Percentiles rank a stretch among this genome's conserved stretches.
phyloP scores from a whole-genome alignment of 2,329 filamentous ascomycete genomes.

The Aspergillus candidus region DNA sequence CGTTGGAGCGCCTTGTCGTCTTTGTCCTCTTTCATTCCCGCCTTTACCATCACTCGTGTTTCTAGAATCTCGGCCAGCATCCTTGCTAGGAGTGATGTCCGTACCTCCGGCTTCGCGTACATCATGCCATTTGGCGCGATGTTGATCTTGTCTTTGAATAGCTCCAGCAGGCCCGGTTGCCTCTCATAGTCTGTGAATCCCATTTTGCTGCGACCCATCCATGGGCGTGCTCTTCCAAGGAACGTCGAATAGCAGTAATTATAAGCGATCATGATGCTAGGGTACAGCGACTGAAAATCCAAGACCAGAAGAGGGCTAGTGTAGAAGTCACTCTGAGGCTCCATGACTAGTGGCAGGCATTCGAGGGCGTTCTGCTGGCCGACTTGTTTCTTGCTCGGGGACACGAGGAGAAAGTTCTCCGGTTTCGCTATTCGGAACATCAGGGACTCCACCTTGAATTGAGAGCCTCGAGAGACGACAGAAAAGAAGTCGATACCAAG shows the following conservation, averaged over 20 bases:
- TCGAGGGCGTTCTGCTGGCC: conserved; percentile 91
- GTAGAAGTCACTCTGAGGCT: conserved; percentile 92
- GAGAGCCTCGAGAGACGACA: conserved; percentile 87
- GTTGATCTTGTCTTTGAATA: conserved; percentile 81
- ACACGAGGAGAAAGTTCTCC: conserved; percentile 86
- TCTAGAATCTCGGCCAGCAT: conserved; percentile 96
- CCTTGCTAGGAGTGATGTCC: conserved; percentile 86
- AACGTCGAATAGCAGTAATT: conserved; percentile 99
- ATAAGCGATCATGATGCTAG: conserved; percentile 98
- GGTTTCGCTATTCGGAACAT: conserved; percentile 99
- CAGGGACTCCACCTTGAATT: conserved; percentile 97
- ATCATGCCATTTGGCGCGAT: conserved; percentile 95
- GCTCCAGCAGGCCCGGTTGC: conserved; percentile 64
- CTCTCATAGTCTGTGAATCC: conserved; percentile 84
- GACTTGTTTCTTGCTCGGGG: conserved; percentile 85
- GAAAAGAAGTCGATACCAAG: conserved; percentile 96
- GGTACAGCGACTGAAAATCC: conserved; percentile 94
- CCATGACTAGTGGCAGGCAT: conserved; percentile 93
- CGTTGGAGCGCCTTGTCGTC: conserved; percentile 80
- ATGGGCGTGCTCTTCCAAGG: conserved; percentile 74
- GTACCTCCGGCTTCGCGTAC: conserved; percentile 77
- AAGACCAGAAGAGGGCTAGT: conserved; percentile 81
- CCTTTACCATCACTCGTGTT: conserved; percentile 96
- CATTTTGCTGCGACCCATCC: conserved; percentile 92
- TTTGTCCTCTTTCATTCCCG: conserved; percentile 89